These are phyloP conservation scores for Sicyos edulis DNA, from an alignment of 306 rosid species.

Conservation along the genomic window DNA sequence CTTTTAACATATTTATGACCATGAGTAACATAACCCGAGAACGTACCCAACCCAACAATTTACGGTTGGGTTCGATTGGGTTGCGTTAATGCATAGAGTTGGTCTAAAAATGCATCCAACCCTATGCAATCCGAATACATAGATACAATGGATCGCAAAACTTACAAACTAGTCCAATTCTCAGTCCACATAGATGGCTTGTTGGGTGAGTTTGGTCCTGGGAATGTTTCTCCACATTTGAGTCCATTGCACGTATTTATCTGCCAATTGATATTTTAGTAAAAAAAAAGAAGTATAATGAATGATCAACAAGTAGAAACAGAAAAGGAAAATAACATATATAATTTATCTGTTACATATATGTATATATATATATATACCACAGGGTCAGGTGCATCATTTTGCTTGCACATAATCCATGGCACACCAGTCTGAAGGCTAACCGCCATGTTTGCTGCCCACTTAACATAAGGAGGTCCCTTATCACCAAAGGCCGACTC, in stretches of 20 bases:
- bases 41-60: too few species aligned
- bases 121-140: too few species aligned
- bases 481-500: conserved; percentile 44
- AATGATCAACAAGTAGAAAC: not conserved
- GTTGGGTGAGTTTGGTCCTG: conserved; percentile 78
- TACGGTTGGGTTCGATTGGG: too few species aligned
- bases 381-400: conserved; percentile 84
- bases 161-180: conserved; percentile 92
- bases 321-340: not conserved
- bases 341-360: conserved; percentile 1
- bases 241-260: conserved; percentile 70
- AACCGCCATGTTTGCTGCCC: conserved; percentile 86
- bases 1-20: too few species aligned
- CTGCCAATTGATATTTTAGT: conserved; percentile 20
- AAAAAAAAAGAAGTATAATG: not conserved
- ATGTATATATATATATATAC: conserved; percentile 29
- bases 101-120: too few species aligned
- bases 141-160: not conserved
- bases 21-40: too few species aligned
- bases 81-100: too few species aligned
- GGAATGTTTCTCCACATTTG: conserved; percentile 63
- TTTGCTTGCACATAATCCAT: conserved; percentile 88
- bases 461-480: conserved; percentile 60
- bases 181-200: conserved; percentile 89
- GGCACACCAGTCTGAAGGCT: conserved; percentile 81